phyloP scores from a whole-genome alignment of 371 early-diverging fungal species.

The Mucor circinelloides region DNA sequence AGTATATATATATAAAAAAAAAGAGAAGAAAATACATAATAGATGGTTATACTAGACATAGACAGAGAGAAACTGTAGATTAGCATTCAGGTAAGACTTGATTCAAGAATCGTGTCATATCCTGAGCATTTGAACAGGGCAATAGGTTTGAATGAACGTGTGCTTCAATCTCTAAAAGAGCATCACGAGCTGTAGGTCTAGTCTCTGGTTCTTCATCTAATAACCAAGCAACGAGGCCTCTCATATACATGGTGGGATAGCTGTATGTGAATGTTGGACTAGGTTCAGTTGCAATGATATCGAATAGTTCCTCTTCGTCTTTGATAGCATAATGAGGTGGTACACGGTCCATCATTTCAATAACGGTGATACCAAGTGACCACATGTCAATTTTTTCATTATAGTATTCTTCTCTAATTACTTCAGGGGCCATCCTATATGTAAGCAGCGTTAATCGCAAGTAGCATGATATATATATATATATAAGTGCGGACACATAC shows the following conservation, averaged over 20 bases:
- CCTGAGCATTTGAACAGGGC: conserved; percentile 34
- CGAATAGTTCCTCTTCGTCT: conserved; percentile 47
- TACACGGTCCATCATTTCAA: conserved; percentile 59
- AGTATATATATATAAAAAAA: background rate
- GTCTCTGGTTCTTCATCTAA: conserved; percentile 43
- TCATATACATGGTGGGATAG: conserved; percentile 52
- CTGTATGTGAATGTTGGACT: conserved; percentile 51
- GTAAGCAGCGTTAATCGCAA: background rate
- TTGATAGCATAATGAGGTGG: conserved; percentile 49
- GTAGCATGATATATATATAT: conserved; percentile 17
- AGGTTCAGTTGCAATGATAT: conserved; percentile 44
- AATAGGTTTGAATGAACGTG: conserved; percentile 45
- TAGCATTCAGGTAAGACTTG: conserved; percentile 37
- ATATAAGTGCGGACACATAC: conserved; percentile 10
- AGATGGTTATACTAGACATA: background rate
- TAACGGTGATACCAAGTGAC: conserved; percentile 55
- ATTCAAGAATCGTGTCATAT: conserved; percentile 43
- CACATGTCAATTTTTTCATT: conserved; percentile 57
- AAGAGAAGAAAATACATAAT: background rate
- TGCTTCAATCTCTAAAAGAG: conserved; percentile 44
- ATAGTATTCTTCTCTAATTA: conserved; percentile 50
- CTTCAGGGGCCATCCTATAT: conserved; percentile 54
- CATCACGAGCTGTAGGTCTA: conserved; percentile 47
- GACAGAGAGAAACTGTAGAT: background rate
- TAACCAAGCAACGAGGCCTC: conserved; percentile 52